phyloP scores from a whole-genome alignment of 371 early-diverging fungal species.

The Mycotypha africana region DNA sequence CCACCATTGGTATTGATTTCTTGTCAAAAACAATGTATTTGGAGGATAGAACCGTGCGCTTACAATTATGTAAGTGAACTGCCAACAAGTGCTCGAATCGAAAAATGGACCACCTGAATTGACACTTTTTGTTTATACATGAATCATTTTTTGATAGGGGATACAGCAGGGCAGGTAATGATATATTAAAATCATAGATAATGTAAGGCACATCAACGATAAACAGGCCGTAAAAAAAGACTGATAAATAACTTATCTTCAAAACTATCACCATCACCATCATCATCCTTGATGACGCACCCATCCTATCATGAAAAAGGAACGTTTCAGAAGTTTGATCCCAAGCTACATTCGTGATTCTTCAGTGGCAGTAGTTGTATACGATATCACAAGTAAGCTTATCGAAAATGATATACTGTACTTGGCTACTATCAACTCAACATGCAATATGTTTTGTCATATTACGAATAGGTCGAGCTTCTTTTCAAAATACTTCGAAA shows the following conservation, averaged over 20 bases:
- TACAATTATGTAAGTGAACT: slow-evolving; percentile 87
- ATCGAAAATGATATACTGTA: background rate
- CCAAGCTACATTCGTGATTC: slow-evolving; percentile 98
- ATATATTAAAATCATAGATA: no score
- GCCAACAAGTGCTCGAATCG: no score
- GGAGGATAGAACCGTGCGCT: slow-evolving; percentile 91
- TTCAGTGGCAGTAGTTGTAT: slow-evolving; percentile 96
- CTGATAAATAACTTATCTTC: no score
- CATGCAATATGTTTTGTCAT: no score
- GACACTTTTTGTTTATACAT: no score
- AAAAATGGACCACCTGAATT: no score
- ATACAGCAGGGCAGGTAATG: slow-evolving; percentile 97
- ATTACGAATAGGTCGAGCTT: slow-evolving; percentile 69
- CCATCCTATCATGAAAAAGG: no score
- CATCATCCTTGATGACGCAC: no score
- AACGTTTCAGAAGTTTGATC: slow-evolving; percentile 94
- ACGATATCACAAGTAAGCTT: slow-evolving; percentile 84
- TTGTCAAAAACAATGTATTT: slow-evolving; percentile 97
- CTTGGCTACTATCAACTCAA: no score
- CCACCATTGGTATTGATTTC: slow-evolving; percentile 99
- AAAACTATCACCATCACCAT: no score
- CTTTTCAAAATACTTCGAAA: slow-evolving; percentile 90
- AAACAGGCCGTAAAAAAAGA: no score
- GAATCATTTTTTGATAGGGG: slow-evolving; percentile 82
- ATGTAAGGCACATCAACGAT: no score